Base-by-base conservation (phyloP, 768 basidiomycete species). In the Coprinellus micaceus region DNA sequence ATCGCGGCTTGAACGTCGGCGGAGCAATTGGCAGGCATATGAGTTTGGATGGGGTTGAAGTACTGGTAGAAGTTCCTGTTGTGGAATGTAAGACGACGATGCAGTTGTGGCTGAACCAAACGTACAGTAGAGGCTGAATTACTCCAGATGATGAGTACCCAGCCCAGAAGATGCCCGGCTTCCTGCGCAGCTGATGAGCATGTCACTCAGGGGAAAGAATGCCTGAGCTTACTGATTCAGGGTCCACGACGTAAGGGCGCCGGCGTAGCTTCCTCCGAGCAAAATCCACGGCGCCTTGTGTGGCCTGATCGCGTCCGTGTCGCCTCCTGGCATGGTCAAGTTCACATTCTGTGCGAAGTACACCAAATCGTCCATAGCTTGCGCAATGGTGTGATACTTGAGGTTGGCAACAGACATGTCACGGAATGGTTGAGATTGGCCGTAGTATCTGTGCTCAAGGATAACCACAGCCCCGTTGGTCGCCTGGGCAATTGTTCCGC, bases 381-480 rank as follows among this genome's bases (percentile, higher is more conserved):
- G 88, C 65, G 87, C 82, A 47, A 89, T 77, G 1, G 85, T 89
- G 64, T 84, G 84, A 11, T 80, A 59, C 44, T 71, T 67, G 37
- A 89, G 70, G 63, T 82, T 87, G 60, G 76, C 66, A 25, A 78
- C 79, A 25, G 72, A 79, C 28, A 89, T 76, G 65, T 88, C 76
- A 22, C 77, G 70, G 47, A 75, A 77, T 3, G 88, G 88, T 64
- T 88, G 89, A 53, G 86, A 89, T 17, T 80, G 69, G 12, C 88
- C 88, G 59, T 83, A 89, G 74, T 84, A 91, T 24, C 88, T 78
- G 63, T 90, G 88, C 63, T 90, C 88, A 26, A 89, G 57, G 25
- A 88, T 70, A 59, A 89, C 72, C 4, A 80, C 77, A n/a, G 81
- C 81, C 21, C 83, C 88, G 33, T 79, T 79, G 55, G 86, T 75